Base-by-base conservation (phyloP, 1,139 yeast species). In the Blastobotrys indianensis region DNA sequence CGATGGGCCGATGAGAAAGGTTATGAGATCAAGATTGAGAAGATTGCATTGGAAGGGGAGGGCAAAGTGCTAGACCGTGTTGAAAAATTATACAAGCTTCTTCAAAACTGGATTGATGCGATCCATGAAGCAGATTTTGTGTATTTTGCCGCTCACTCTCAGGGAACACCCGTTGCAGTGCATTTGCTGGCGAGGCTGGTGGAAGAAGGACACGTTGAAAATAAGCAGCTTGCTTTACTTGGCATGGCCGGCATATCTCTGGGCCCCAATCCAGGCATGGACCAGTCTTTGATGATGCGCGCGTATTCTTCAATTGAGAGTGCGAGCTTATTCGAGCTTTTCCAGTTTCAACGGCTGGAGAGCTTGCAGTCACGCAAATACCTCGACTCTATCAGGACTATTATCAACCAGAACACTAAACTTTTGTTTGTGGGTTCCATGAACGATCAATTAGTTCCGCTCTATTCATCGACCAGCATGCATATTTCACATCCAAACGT, bases 161-260 rank as follows among this genome's bases (percentile, higher is more conserved):
- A 92, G 65, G 97, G 98, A 0, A 82, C 94, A 46, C 97, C 95
- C 0, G 97, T 92, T 0, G 80, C 95, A 1, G 80, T 87, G 1
- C 82, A 87, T 41, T 63, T 92, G 29, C 67, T 88, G 31, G 85
- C 95, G 0, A 74, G 77, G 54, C 70, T 92, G 39, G 76, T 92
- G 7, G 81, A 77, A 51, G 74, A 79, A 53, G 94, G 92, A 0
- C 73, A 85, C 23, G 75, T 87, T 15, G 71, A 70, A 7, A 54
- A 66, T 23, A 62, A 57, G 49, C 56, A 56, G 41, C 73, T 88
- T 16, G 88, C 94, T 0, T 70, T 92, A 20, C 67, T 92, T 42
- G 94, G 92, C 1, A 92, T 92, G 97, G 97, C 97, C 0, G 97
- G 97, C 1, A 79, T 88, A 25, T 87, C 88, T 55, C 79, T 86